Conservation (phyloP, 2,329 filamentous ascomycete genomes). For the Ceratocystis lukuohia region DNA sequence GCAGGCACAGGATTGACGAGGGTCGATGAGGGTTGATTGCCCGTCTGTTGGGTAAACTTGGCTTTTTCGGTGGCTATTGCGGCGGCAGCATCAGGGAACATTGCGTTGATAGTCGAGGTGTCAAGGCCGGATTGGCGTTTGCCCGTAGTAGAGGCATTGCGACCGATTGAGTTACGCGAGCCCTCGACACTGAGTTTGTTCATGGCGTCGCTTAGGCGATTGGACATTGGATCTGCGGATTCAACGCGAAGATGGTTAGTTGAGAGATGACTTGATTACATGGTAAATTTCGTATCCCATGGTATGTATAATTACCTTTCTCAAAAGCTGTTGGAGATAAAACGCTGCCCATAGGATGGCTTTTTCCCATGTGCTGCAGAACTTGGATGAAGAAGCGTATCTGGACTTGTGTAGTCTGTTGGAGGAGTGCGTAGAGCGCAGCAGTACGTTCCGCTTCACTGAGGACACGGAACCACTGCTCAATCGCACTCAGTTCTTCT, state of each 20-base stretch:
- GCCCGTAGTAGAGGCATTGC: constrained; percentile 58
- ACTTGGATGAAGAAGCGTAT: constrained; percentile 99
- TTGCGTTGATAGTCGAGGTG: constrained; percentile 84
- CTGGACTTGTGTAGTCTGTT: constrained; percentile 97
- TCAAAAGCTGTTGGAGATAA: constrained; percentile 92
- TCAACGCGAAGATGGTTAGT: constrained; percentile 19
- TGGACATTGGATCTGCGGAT: constrained; percentile 79
- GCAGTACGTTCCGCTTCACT: constrained; percentile 95
- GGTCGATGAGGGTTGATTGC: constrained; percentile 78
- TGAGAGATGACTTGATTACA: neutral
- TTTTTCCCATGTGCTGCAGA: constrained; percentile 97
- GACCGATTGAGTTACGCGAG: constrained; percentile 71
- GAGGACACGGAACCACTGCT: constrained; percentile 97
- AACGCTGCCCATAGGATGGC: constrained; percentile 90
- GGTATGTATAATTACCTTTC: constrained; percentile 51
- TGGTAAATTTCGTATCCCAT: neutral
- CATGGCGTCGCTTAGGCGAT: constrained; percentile 91
- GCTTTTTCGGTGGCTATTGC: constrained; percentile 98
- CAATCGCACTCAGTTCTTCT: constrained; percentile 94
- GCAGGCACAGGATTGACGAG: constrained; percentile 59
- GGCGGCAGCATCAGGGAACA: constrained; percentile 96
- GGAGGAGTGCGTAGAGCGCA: constrained; percentile 83
- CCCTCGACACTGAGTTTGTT: constrained; percentile 82
- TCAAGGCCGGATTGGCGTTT: constrained; percentile 95
- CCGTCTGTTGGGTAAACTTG: constrained; percentile 91